Base-by-base conservation (phyloP, 2,329 filamentous ascomycete genomes). In the Talaromyces pinophilus region DNA sequence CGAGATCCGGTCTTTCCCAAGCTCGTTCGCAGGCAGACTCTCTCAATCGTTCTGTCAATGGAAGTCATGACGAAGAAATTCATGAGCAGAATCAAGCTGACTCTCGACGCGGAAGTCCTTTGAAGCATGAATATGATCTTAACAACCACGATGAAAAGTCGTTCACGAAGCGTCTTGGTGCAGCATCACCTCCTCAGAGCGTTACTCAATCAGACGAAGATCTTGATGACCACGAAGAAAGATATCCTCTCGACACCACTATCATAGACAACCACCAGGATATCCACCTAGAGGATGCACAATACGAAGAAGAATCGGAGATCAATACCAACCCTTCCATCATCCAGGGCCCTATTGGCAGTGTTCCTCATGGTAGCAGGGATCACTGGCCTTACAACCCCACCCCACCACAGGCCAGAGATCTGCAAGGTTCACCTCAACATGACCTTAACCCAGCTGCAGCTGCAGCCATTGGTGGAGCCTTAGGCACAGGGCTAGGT, bases 311-410 rank as follows among this genome's bases (percentile, higher is more conserved):
- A 4, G 79, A 81, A 65, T 76, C 75, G 13, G 92, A 96, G 68
- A 85, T 92, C 17, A 89, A 87, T 55, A 96, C 93, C 19, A 96
- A 96, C 74, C 92, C 92, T 2, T 97, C 93, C 0, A 84, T 93
- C 60, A 88, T 96, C 48, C 86, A 93, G 70, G 92, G 91, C 19
- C 89, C 89, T 0, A 85, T 90, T 60, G 88, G 87, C 61, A 87
- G 86, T 40, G 75, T 80, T 30, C 76, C 81, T 55, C 81, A 82
- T 69, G 81, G 80, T 57, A 79, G 78, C 67, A 77, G 77, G 25
- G 83, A 85, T 60, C 81, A 84, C 63, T 88, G 86, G 82, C 83
- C 83, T 38, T 86, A 86, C 64, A 82, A 86, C 64, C 78, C 82
- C 11, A 88, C 86, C 1, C 86, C 87, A 1, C 78, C 75, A 22